A percentile compares a stretch with the other conserved stretches of the same genome.
Evolutionary conservation across 495 filamentous ascomycete genomes (phyloP).

Genomic region (Penicillium coprophilum): DNA sequence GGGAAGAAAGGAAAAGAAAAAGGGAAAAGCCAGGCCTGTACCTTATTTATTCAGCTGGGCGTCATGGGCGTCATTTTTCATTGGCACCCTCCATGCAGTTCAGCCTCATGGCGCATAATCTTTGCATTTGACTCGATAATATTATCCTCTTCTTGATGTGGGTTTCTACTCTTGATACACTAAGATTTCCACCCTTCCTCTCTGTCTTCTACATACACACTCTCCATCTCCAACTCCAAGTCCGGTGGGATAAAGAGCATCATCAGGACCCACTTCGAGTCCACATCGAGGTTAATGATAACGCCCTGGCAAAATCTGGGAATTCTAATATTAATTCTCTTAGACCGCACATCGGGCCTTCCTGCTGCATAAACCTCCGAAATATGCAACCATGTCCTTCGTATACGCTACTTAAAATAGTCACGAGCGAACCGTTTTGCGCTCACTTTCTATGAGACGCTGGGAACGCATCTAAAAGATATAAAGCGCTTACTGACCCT

Average conservation of each 20-base stretch:
- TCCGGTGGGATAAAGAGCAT: neutral
- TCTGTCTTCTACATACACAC: neutral
- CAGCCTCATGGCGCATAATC: constrained; percentile 13
- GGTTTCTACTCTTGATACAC: neutral
- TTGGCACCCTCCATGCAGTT: neutral
- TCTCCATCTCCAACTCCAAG: neutral
- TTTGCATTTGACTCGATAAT: neutral
- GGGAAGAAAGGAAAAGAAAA: constrained; percentile 1
- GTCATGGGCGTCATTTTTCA: constrained; percentile 6
- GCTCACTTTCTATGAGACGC: neutral
- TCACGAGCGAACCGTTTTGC: neutral
- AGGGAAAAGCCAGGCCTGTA: neutral
- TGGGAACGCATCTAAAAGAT: neutral
- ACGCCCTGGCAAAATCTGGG: neutral
- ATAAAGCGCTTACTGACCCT: neutral
- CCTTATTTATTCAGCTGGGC: constrained; percentile 16
- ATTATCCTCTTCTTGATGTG: neutral
- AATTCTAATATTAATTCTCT: neutral
- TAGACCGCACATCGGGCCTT: constrained; percentile 3
- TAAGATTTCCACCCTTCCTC: neutral
- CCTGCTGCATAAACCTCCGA: neutral
- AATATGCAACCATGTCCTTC: neutral
- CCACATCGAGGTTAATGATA: neutral
- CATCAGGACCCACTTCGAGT: constrained; percentile 7
- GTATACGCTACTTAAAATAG: constrained; percentile 4